Evolutionary conservation across 225 moss, liverwort and hornwort genomes (phyloP), one percentile per base, ranked within the genome.

Genomic region (Neckera pumila): DNA sequence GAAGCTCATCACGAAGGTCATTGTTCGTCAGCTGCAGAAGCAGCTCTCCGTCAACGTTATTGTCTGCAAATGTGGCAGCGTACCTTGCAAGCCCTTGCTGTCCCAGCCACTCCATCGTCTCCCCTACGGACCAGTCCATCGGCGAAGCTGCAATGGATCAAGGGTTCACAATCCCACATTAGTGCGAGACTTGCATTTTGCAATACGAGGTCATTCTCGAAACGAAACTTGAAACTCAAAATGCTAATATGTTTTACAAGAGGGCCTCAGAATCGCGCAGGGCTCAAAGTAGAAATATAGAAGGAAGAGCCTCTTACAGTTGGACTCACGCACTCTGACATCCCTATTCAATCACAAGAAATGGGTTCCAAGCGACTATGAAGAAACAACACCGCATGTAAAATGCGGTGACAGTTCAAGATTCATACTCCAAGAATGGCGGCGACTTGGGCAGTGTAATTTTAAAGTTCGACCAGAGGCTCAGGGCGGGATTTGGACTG

Each of bases 51-150:
- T 97, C 95, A 19, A 97, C 85, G 64, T 94, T 90, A 73, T 97
- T 92, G 31, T 96, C 95, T 51, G 93, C 93, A 89, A 97, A 97
- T 31, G 85, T 88, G 81, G 92, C 79, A 40, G 95, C 92, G 87
- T 96, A 97, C 85, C 96, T 90, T 76, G 93, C 95, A 88, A 95
- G 91, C 58, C 95, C 96, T 94, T 93, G 90, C 86, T 91, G 88
- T 43, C 90, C 92, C 90, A 97, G 76, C 96, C 96, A 97, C 70
- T 94, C 93, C 91, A 94, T 88, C 59, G 94, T 94, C 88, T 95
- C 95, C 47, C 94, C 93, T 17, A 95, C 93, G 12, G 95, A 93
- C 96, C 96, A 97, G 34, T 97, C 93, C 82, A 89, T 75, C 45
- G 95, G 85, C 80, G 87, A 73, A 63, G 87, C 96, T 97, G 95